Evolutionary conservation across 2,329 filamentous ascomycete species (phyloP).

Genomic region (Fusarium liriodendri): DNA sequence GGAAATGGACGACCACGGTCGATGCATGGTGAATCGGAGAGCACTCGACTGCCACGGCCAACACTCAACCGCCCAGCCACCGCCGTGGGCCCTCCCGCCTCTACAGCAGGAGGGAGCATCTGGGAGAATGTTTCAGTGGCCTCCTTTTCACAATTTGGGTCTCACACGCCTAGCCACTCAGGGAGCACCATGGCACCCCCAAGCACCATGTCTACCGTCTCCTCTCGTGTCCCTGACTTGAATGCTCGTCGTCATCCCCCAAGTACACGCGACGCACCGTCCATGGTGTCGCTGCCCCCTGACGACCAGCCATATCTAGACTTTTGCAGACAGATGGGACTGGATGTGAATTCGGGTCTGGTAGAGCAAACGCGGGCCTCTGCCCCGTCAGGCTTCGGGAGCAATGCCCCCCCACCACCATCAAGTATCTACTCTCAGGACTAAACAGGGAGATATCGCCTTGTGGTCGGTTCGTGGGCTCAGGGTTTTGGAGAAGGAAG

Average conservation of each 20-base stretch:
- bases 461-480: neutral
- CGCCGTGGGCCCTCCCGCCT: neutral
- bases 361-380: neutral
- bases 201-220: neutral
- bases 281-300: neutral
- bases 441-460: neutral
- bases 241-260: neutral
- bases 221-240: neutral
- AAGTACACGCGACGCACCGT: neutral
- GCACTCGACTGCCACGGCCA: neutral
- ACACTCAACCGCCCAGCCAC: neutral
- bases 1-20: neutral
- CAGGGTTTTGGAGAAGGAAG: neutral
- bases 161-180: neutral
- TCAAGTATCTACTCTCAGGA: neutral
- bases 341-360: neutral
- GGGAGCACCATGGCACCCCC: neutral
- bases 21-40: neutral
- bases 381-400: neutral
- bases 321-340: slow-evolving; percentile 18
- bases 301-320: slow-evolving; percentile 15
- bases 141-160: slow-evolving; percentile 6
- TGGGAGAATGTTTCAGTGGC: slow-evolving; percentile 25
- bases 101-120: neutral
- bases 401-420: neutral